Conservation (phyloP, 2,329 filamentous ascomycete species). For the Coniochaeta sp. region DNA sequence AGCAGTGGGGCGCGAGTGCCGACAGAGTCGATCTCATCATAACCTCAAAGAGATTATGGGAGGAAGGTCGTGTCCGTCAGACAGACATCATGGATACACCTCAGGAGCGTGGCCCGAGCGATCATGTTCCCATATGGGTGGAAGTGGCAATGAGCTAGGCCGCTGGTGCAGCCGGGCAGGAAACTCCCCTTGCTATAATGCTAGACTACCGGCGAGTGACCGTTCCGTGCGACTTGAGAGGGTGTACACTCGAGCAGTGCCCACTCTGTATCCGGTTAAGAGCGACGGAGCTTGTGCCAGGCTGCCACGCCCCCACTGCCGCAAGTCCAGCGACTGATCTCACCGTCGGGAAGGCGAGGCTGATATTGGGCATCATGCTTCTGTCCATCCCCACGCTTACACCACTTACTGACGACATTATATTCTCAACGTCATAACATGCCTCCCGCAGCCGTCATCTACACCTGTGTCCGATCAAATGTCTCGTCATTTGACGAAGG, state of each 20-base stretch:
- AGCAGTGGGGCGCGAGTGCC: conserved; percentile 39
- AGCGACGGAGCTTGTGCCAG: too few relatives aligned
- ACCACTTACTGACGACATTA: too few relatives aligned
- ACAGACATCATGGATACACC: conserved; percentile 26
- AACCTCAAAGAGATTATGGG: conserved; percentile 26
- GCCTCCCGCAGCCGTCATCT: neutral
- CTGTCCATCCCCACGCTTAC: too few relatives aligned
- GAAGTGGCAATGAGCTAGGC: conserved; percentile 10
- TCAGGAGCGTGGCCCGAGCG: conserved; percentile 40
- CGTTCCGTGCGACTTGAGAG: too few relatives aligned
- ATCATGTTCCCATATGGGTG: conserved; percentile 45
- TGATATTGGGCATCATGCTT: too few relatives aligned
- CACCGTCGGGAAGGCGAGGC: too few relatives aligned
- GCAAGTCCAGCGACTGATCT: too few relatives aligned
- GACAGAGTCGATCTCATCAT: conserved; percentile 46
- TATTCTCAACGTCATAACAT: too few relatives aligned
- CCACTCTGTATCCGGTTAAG: too few relatives aligned
- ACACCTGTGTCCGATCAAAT: neutral
- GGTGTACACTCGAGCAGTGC: too few relatives aligned
- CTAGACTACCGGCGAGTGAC: too few relatives aligned
- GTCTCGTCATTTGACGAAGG: neutral
- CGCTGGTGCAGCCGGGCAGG: neutral
- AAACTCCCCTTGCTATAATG: neutral
- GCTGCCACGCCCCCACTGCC: too few relatives aligned
- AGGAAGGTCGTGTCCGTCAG: conserved; percentile 12